These are phyloP conservation scores for Tricholoma sp. DNA, from an alignment of 768 basidiomycete species.

Conservation along the genomic window DNA sequence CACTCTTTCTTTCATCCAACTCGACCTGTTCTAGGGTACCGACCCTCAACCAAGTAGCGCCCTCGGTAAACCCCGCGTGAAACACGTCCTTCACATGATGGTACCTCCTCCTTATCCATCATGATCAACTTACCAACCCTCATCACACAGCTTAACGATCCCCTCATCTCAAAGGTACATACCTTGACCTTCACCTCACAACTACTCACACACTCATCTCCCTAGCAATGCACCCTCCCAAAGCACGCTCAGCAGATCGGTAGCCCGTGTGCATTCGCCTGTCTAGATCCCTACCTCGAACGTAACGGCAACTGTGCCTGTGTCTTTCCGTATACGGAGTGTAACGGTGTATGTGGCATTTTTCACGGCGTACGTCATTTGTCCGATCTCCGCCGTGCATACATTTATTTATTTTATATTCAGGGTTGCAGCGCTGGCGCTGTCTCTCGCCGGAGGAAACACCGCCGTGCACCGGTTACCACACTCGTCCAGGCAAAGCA, in stretches of 20 bases:
- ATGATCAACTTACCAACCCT: neutral
- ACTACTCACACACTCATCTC: neutral
- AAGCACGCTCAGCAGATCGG: neutral
- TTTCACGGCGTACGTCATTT: slow-evolving; percentile 4
- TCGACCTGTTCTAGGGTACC: neutral
- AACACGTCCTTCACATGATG: neutral
- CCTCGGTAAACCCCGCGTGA: neutral
- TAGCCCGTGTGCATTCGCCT: slow-evolving; percentile 9
- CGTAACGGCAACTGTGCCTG: slow-evolving; percentile 6
- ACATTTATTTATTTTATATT: neutral
- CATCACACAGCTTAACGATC: neutral
- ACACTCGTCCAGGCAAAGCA: slow-evolving; percentile 13
- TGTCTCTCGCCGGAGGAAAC: slow-evolving; percentile 3
- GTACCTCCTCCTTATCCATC: neutral
- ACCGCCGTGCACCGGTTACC: slow-evolving; percentile 7
- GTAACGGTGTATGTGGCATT: slow-evolving; percentile 10
- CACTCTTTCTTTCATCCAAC: neutral
- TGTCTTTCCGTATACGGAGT: slow-evolving; percentile 4
- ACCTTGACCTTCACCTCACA: neutral
- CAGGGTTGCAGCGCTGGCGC: slow-evolving; percentile 5
- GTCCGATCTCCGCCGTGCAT: too few relatives aligned
- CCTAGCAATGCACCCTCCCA: slow-evolving; percentile 6
- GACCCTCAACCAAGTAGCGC: neutral
- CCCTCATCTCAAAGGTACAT: neutral
- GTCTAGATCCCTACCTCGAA: slow-evolving; percentile 6